A percentile compares a stretch with the other conserved stretches of the same genome.
phyloP scores from a whole-genome alignment of 2,329 filamentous ascomycete species.

The Fusarium marasasianum region DNA sequence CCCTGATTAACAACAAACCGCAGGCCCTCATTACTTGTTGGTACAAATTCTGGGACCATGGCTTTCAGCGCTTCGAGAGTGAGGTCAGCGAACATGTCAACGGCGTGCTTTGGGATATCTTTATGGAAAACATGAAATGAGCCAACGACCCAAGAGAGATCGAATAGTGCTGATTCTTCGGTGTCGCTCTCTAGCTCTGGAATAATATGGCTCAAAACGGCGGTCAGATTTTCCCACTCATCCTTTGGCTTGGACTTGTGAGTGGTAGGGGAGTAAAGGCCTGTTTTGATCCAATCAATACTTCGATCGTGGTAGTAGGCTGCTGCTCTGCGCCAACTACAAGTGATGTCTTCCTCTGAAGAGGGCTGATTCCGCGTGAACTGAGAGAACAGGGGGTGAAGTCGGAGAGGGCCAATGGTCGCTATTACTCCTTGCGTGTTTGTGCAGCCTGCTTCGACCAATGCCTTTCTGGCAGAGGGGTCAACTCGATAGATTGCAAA shows the following conservation, averaged over 20 bases:
- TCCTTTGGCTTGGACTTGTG: background rate
- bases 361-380: background rate
- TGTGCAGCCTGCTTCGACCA: background rate
- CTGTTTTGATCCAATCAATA: background rate
- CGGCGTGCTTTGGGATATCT: background rate
- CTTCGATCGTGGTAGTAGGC: background rate
- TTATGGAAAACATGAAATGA: background rate
- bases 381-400: background rate
- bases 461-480: background rate
- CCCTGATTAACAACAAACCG: background rate
- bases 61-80: background rate
- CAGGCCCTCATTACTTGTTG: background rate
- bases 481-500: background rate
- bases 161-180: background rate
- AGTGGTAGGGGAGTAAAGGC: background rate
- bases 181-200: background rate
- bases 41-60: background rate
- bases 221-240: background rate
- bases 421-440: background rate
- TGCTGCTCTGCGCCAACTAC: background rate
- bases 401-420: background rate
- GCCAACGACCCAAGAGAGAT: background rate
- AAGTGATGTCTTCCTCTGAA: background rate
- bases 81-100: background rate
- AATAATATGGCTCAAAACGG: background rate